Base-by-base conservation (phyloP, 805 yeast genomes). In the Candida khao-thaluensis region DNA sequence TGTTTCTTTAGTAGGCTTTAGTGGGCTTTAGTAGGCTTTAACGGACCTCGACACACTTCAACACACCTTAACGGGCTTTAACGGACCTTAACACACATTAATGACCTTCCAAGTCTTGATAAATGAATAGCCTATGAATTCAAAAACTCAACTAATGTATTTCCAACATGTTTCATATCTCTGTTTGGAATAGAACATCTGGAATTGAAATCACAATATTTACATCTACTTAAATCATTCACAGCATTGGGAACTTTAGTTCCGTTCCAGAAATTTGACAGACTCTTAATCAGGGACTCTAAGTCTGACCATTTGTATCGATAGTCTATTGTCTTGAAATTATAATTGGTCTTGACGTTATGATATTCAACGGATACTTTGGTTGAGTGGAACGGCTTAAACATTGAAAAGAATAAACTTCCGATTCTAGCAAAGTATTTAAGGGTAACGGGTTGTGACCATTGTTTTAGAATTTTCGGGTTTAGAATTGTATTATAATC, bases 231-330 rank as follows among this genome's bases (percentile, higher is more conserved):
- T 39, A 46, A 60, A 46, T 56, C 74, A 7, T 53, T 50, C 3
- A 75, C 66, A 5, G 71, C 71, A 21, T 49, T 51, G 1, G 86
- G 85, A 3, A 53, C 55, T 32, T 84, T 59, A 22, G 57, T 49
- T 0, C 89, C 89, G 48, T 66, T 63, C 89, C 89, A 83, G 45
- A 79, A 74, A 17, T 52, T 51, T 37, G 74, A 47, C 2, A 79
- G 65, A 8, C 54, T 47, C 0, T 45, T 31, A 2, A 74, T 53
- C 6, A 62, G 54, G 2, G 46, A 24, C 1, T 59, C 44, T 2
- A 77, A 50, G 9, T 44, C 50, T 0, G 45, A 35, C 4, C 53
- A 49, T 35, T 70, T 62, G 49, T 67, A 79, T 3, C 55, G 41
- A 38, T 74, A 74, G 7, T 52, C 33, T 0, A 66, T 52, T 14